phyloP scores from a whole-genome alignment of 306 rosid species.

The Fragaria iinumae region DNA sequence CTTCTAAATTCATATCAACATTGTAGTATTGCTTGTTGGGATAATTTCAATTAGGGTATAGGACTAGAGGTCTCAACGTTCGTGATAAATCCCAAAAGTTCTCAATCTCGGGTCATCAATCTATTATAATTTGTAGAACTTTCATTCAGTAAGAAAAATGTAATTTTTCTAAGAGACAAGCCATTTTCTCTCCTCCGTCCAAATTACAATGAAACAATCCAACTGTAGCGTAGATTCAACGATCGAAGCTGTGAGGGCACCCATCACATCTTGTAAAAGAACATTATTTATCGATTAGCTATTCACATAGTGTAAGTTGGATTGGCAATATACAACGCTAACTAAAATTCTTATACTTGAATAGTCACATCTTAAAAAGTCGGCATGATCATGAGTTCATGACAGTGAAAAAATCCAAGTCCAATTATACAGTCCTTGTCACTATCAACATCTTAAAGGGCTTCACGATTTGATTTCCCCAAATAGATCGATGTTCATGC shows the following conservation, averaged over 20 bases:
- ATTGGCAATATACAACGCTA: background rate
- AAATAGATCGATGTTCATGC: conserved; percentile 12
- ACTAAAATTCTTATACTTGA: background rate
- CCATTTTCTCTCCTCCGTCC: background rate
- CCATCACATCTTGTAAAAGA: background rate
- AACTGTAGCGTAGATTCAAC: conserved; percentile 1
- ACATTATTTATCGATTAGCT: background rate
- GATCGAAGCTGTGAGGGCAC: background rate
- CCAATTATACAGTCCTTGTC: background rate
- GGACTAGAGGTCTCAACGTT: too few species aligned
- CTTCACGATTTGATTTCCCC: conserved; percentile 33
- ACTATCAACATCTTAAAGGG: background rate
- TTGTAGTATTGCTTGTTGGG: too few species aligned
- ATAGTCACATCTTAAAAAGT: background rate
- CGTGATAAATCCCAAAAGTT: too few species aligned
- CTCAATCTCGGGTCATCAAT: too few species aligned
- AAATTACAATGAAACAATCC: background rate
- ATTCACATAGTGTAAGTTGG: background rate
- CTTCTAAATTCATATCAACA: too few species aligned
- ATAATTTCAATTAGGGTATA: too few species aligned
- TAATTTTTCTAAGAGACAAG: too few species aligned
- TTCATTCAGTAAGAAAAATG: too few species aligned
- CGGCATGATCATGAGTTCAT: background rate
- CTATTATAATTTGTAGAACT: too few species aligned
- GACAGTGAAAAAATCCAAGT: background rate